phyloP scores from a whole-genome alignment of 768 basidiomycete genomes.

The Rhizopogon vesiculosus region DNA sequence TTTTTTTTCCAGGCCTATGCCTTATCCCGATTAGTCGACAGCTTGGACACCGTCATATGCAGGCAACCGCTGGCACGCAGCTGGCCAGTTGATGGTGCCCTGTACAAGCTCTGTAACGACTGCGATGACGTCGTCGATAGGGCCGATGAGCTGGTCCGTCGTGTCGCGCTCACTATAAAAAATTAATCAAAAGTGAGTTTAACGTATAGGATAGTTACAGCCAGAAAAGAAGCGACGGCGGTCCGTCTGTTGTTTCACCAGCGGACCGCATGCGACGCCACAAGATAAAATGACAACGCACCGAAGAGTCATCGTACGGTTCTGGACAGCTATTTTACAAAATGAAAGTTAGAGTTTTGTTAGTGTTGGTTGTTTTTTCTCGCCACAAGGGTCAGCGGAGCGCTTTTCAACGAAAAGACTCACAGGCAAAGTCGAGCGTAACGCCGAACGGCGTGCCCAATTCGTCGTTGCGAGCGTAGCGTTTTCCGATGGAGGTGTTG shows the following conservation, averaged over 20 bases:
- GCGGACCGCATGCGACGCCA: slow-evolving; percentile 1
- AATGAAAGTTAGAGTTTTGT: background rate
- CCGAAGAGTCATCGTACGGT: slow-evolving; percentile 92
- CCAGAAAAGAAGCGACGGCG: background rate
- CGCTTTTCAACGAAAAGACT: slow-evolving; percentile 18
- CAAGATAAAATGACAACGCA: slow-evolving; percentile 32
- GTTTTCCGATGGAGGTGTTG: slow-evolving; percentile 90
- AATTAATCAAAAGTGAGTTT: slow-evolving; percentile 1
- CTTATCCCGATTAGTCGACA: slow-evolving; percentile 37
- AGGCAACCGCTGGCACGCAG: slow-evolving; percentile 65
- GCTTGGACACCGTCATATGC: slow-evolving; percentile 90
- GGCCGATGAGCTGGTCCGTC: slow-evolving; percentile 86
- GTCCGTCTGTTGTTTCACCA: background rate
- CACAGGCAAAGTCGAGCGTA: slow-evolving; percentile 93
- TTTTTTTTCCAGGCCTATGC: background rate
- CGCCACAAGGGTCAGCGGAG: background rate
- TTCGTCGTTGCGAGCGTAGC: slow-evolving; percentile 97
- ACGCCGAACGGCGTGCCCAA: slow-evolving; percentile 96
- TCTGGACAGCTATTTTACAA: slow-evolving; percentile 65
- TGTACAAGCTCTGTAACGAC: slow-evolving; percentile 76
- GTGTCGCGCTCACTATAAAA: slow-evolving; percentile 84
- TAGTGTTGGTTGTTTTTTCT: too few relatives aligned
- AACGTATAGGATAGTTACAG: background rate
- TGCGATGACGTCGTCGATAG: slow-evolving; percentile 82
- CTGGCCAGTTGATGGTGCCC: slow-evolving; percentile 72